Evolutionary conservation across 208 protist species (phyloP), one percentile per base, ranked within the genome.

Genomic region (Polymyxa betae): DNA sequence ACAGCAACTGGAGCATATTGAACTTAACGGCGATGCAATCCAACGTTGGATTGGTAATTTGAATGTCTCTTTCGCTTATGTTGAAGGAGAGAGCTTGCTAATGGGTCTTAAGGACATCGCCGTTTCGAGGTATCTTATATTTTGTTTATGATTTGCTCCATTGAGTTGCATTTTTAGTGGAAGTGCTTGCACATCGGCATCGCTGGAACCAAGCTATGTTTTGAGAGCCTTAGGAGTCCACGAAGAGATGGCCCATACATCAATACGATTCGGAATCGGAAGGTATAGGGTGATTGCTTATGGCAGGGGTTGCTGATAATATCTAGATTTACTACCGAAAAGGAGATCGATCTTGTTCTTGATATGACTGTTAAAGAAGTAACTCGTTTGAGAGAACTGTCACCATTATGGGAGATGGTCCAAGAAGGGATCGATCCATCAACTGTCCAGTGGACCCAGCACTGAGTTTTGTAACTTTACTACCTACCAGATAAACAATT

Each of bases 151-250:
- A 10, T 12, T 89, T 10, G 16, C 87, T 89, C n/a, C 64, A 40
- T 5, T 89, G 38, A 16, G 35, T 45, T 5, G 35, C 64, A 10
- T 89, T 24, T 90, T 12, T 35, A 0, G 0, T 44, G 52, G 72
- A 38, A 12, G 72, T n/a, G 0, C 54, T 12, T 38, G 72, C 60
- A 66, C 60, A 41, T 90, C 5, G 46, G 38, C 38, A 45, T 45
- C 98, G 0, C 94, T 99, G 32, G 98, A 99, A 95, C 98, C 98
- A 38, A 98, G 96, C 66, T 99, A 99, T 93, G 98, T 99, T 0
- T 95, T 99, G 24, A 95, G 98, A 45, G 98, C 98, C 1, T 95
- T 99, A n/a, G 98, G 98, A 89, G 95, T 99, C 16, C 54, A 97
- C 54, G 98, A 99, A 49, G 98, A 99, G 45, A 96, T 99, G 91